Percentiles rank a stretch among this genome's conserved stretches.
phyloP scores from a whole-genome alignment of 768 basidiomycete genomes.

The Pisolithus tinctorius region DNA sequence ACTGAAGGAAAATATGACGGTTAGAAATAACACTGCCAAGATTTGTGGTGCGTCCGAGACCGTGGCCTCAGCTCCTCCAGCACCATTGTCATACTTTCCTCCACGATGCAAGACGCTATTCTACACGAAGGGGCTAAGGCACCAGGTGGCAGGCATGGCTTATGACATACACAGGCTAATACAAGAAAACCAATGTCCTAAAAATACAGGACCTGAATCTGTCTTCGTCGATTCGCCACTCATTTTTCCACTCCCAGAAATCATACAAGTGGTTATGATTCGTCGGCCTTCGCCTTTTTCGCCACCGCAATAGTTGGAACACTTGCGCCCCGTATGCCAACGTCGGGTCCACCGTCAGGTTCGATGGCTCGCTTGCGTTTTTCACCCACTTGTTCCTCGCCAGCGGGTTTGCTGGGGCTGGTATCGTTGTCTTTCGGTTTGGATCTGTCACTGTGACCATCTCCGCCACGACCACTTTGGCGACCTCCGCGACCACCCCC shows the following conservation, averaged over 20 bases:
- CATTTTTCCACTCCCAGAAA: background rate
- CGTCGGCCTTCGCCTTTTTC: conserved; percentile 41
- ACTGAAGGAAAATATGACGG: too few relatives aligned
- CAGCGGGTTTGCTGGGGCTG: conserved; percentile 17
- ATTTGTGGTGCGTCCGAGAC: background rate
- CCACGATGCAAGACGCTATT: background rate
- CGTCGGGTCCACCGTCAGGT: conserved; percentile 70
- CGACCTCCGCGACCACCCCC: conserved; percentile 28
- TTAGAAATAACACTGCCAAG: too few relatives aligned
- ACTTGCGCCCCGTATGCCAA: conserved; percentile 54
- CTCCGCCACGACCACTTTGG: conserved; percentile 18
- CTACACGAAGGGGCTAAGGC: background rate
- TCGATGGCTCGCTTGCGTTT: conserved; percentile 75
- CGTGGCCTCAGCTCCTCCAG: background rate
- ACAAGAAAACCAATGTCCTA: background rate
- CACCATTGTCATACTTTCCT: too few relatives aligned
- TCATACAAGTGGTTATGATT: conserved; percentile 8
- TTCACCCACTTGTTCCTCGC: conserved; percentile 50
- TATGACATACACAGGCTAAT: background rate
- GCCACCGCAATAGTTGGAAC: conserved; percentile 40
- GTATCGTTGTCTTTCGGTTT: conserved; percentile 12
- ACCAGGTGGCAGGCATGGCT: background rate
- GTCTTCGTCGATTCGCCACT: background rate
- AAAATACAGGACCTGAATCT: background rate
- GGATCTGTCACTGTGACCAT: conserved; percentile 12